Evolutionary conservation across 371 early-diverging fungal species (phyloP), one percentile per base, ranked within the genome.

Genomic region (Circinella umbellata): DNA sequence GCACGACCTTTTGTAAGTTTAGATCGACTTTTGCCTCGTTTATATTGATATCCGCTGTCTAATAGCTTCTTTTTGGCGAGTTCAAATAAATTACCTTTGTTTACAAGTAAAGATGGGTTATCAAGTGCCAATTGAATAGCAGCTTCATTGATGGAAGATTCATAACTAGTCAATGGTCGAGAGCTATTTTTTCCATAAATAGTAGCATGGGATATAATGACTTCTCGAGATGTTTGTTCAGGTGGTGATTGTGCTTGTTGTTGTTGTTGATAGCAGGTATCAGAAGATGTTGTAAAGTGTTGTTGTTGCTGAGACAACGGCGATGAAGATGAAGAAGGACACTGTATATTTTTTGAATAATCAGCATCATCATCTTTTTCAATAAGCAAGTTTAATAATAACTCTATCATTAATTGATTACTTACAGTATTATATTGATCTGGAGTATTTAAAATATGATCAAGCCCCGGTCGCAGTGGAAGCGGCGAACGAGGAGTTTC

Each of bases 21-120:
- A 39, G 89, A 89, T 55, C 89, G 79, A 57, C 87, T 88, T n/a
- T 74, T 72, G 13, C 89, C 89, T 14, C 89, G 85, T 63, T 87
- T 88, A 68, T 89, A 89, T n/a, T 73, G 75, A 60, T 86, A 89
- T 6, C 88, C 88, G 18, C 81, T 82, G 36, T 78, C 77, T 37
- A 89, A 67, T 1, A 89, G 68, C 60, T 85, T 83, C 15, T 84
- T 82, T 69, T 88, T 88, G 27, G 89, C 88, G 57, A 77, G 71
- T 38, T 82, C 82, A 65, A 88, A 87, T 10, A 89, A 68, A 4
- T 68, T 49, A 0, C 87, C 86, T 64, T 86, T 86, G 59, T 86
- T 78, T 2, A 83, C 75, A 38, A 89, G 70, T 15, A 88, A 61
- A n/a, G 76, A 59, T 20, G 86, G 85, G 20, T 86, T 81, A 4